Evolutionary conservation across 306 rosid species (phyloP), one percentile per base, ranked within the genome.

Genomic region (Trifolium subterraneum): DNA sequence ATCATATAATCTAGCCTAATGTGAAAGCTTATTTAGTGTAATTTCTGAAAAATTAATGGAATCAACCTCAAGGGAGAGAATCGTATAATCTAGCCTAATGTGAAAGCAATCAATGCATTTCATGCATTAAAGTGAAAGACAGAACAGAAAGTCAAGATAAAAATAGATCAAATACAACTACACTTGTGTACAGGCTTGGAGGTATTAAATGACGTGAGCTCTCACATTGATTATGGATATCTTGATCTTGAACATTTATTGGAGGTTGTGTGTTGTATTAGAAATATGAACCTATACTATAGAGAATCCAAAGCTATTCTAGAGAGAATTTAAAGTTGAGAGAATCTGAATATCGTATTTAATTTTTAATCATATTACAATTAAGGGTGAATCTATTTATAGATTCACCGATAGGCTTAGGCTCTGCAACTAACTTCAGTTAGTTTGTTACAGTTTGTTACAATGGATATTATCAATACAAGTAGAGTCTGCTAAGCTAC

Each of bases 31-130:
- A 10, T 50, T 18, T 69, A 18, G 18, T 70, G 22, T 19, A 52
- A 54, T 54, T 52, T 54, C 20, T 20, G 36, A 71, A 52, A 66
- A 3, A 16, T 39, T 41, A 61, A 61, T 22, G 7, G 2, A 61
- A 75, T 36, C 15, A 31, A 31, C 69, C 62, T 58, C 36, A 22
- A 67, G 51, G 80, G 50, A 58, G 42, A 20, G 18, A 16, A 19
- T 56, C 58, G 50, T 62, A 70, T 51, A 61, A 16, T 58, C 54
- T 62, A 71, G 59, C 76, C 50, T 14, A 20, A 69, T 64, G 67
- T 59, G 45, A 79, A 68, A 47, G 73, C 50, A 27, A 64, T 38
- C 15, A 19, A 64, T 64, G 27, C 39, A 31, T 64, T 64, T 38
- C 27, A 38, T 18, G 31, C 44, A 61, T 12, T 64, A 39, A 44